A percentile compares a stretch with the other conserved stretches of the same genome.
Conservation (phyloP, 1,139 yeast species). For the Yamadazyma siamensis region DNA sequence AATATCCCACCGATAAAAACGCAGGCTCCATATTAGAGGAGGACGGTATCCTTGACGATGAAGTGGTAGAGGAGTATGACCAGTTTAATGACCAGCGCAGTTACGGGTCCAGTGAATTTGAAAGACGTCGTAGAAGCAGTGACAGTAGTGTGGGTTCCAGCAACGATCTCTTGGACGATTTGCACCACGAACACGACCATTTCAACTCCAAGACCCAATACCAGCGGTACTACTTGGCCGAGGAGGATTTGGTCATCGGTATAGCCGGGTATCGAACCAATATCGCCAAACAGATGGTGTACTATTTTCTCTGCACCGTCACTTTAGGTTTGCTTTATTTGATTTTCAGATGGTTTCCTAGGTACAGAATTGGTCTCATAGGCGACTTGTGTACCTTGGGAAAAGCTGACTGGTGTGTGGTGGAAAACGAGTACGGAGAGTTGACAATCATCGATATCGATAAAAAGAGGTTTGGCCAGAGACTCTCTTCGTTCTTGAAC, state of each 20-base stretch:
- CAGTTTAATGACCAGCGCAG: constrained; percentile 8
- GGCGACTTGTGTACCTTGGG: constrained; percentile 73
- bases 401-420: constrained; percentile 85
- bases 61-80: constrained; percentile 8
- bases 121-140: constrained; percentile 28
- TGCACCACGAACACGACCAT: constrained; percentile 16
- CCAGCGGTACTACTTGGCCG: constrained; percentile 89
- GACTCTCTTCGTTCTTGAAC: constrained; percentile 65
- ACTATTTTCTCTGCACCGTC: constrained; percentile 50
- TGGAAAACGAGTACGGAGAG: constrained; percentile 93
- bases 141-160: constrained; percentile 24
- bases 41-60: constrained; percentile 3
- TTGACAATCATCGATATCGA: constrained; percentile 56
- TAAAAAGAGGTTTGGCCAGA: constrained; percentile 62
- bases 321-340: constrained; percentile 75
- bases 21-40: constrained; percentile 14
- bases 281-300: constrained; percentile 41
- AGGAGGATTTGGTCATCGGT: constrained; percentile 90
- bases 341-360: constrained; percentile 81
- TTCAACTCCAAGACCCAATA: constrained; percentile 43
- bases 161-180: constrained; percentile 16
- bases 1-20: constrained; percentile 42
- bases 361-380: constrained; percentile 61
- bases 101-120: constrained; percentile 37
- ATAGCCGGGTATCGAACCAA: constrained; percentile 82